A percentile compares a stretch with the other conserved stretches of the same genome.
phyloP scores from a whole-genome alignment of 495 filamentous ascomycete genomes.

The Talaromyces wortmannii region DNA sequence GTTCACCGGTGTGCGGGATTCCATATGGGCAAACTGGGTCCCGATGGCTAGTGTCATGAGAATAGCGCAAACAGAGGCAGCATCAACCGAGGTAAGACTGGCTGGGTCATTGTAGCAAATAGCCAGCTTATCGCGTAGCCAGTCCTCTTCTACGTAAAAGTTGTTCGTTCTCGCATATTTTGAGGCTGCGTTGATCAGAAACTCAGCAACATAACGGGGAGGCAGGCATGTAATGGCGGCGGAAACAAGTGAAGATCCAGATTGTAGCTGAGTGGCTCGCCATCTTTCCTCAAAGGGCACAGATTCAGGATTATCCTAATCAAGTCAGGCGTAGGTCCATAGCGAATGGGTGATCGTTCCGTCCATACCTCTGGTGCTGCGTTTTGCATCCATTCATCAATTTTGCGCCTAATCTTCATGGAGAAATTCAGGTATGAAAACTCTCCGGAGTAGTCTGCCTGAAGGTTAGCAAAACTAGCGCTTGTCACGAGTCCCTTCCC shows the following conservation, averaged over 20 bases:
- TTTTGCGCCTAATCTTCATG: conserved; percentile 41
- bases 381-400: conserved; percentile 41
- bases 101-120: conserved; percentile 36
- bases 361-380: conserved; percentile 32
- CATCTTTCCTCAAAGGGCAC: conserved; percentile 42
- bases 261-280: conserved; percentile 42
- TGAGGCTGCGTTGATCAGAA: conserved; percentile 44
- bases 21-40: conserved; percentile 50
- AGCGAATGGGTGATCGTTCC: background rate
- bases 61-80: conserved; percentile 37
- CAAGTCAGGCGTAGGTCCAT: background rate
- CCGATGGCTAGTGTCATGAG: conserved; percentile 45
- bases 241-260: conserved; percentile 30
- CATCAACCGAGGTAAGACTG: conserved; percentile 37
- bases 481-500: background rate
- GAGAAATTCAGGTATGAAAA: conserved; percentile 47
- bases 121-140: conserved; percentile 37
- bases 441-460: conserved; percentile 44
- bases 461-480: background rate
- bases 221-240: conserved; percentile 39
- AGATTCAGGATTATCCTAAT: conserved; percentile 31
- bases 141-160: conserved; percentile 44
- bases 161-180: conserved; percentile 48
- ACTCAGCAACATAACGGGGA: conserved; percentile 43
- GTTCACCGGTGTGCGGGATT: conserved; percentile 34